These are phyloP conservation scores for Eucommia ulmoides DNA, from an alignment of 257 asterid genomes.

Conservation along the genomic window DNA sequence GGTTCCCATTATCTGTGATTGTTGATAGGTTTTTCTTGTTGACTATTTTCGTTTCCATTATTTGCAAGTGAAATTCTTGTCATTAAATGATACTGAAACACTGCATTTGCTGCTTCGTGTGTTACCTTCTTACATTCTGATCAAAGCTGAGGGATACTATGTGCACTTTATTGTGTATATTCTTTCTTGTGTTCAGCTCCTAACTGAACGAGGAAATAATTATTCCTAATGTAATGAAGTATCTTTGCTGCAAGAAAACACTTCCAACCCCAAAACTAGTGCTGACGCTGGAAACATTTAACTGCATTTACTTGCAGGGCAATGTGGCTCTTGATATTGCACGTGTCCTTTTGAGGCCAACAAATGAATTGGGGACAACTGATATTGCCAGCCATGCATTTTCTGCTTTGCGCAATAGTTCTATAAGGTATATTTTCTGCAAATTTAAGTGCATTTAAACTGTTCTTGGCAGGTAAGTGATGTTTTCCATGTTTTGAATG, in stretches of 20 bases:
- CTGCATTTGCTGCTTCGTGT: too few relatives aligned
- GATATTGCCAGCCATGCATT: slow-evolving; percentile 79
- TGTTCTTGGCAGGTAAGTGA: background rate
- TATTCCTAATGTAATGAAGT: too few relatives aligned
- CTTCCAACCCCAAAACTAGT: background rate
- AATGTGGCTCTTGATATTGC: slow-evolving; percentile 98
- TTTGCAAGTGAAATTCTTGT: too few relatives aligned
- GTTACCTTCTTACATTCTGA: too few relatives aligned
- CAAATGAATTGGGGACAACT: slow-evolving; percentile 61
- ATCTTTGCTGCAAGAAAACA: background rate
- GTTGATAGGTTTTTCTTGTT: too few relatives aligned
- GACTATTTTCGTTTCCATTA: too few relatives aligned
- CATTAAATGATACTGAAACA: too few relatives aligned
- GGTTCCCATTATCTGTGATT: too few relatives aligned
- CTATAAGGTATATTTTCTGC: slow-evolving; percentile 46
- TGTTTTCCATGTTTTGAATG: slow-evolving; percentile 5
- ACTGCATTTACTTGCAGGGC: slow-evolving; percentile 35
- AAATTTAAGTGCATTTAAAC: background rate
- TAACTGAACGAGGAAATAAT: too few relatives aligned
- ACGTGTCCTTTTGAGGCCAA: slow-evolving; percentile 76
- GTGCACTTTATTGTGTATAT: too few relatives aligned
- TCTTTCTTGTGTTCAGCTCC: too few relatives aligned
- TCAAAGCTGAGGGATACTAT: too few relatives aligned
- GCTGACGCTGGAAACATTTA: slow-evolving; percentile 5
- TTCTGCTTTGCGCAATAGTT: slow-evolving; percentile 60